Evolutionary conservation across 257 asterid species (phyloP).

Genomic region (Nicotiana tomentosiformis): DNA sequence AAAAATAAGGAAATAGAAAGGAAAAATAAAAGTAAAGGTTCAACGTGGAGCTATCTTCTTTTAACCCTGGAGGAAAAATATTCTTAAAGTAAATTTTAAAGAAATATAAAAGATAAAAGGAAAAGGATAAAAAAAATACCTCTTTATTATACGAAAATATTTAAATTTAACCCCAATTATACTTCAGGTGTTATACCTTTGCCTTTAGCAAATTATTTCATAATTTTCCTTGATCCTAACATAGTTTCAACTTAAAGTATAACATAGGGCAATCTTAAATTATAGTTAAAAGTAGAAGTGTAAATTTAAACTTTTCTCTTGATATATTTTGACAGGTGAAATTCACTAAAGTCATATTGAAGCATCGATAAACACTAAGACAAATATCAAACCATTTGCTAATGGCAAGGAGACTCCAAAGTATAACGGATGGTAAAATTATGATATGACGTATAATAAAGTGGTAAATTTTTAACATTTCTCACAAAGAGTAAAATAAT

Average conservation of each 20-base stretch:
- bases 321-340: not conserved
- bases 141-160: not conserved
- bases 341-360: not conserved
- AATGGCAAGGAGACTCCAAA: not conserved
- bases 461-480: not conserved
- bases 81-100: constrained; percentile 10
- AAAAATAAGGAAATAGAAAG: not conserved
- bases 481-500: not conserved
- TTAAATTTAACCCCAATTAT: not conserved
- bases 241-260: not conserved
- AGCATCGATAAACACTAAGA: not conserved
- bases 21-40: not conserved
- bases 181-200: not conserved
- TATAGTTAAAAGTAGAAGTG: not conserved
- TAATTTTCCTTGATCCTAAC: no score
- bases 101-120: constrained; percentile 2
- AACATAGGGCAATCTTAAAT: not conserved
- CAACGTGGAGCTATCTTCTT: constrained; percentile 12
- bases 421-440: not conserved
- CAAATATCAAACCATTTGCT: not conserved
- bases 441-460: not conserved
- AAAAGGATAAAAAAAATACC: not conserved
- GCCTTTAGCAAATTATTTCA: not conserved
- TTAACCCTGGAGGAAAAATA: constrained; percentile 28
- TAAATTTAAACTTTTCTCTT: not conserved